A percentile compares a stretch with the other conserved stretches of the same genome.
phyloP scores from a whole-genome alignment of 345 rosid genomes.

The Arabis hirsuta region DNA sequence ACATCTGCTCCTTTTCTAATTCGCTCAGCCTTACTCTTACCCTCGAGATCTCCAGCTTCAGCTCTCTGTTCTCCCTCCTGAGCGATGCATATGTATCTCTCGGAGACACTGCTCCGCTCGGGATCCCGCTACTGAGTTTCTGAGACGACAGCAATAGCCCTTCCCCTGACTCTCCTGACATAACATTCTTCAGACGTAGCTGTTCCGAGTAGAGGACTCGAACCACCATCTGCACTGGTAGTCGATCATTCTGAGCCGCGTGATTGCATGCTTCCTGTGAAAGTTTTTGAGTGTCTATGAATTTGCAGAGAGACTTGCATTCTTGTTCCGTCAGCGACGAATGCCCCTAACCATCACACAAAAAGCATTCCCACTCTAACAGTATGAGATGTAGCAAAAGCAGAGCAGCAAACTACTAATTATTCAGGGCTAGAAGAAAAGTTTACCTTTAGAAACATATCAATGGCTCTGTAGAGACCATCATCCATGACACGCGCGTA shows the following conservation, averaged over 20 bases:
- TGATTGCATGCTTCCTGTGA: conserved; percentile 46
- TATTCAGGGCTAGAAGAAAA: background rate
- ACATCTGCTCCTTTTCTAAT: conserved; percentile 82
- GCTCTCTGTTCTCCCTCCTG: conserved; percentile 92
- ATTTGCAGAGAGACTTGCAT: conserved; percentile 66
- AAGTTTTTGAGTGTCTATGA: conserved; percentile 59
- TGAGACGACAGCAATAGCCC: conserved; percentile 52
- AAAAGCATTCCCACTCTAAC: background rate
- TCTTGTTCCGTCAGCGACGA: conserved; percentile 66
- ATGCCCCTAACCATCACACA: conserved; percentile 55
- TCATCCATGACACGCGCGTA: conserved; percentile 81
- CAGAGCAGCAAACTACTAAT: background rate
- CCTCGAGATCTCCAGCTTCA: conserved; percentile 93
- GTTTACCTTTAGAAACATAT: conserved; percentile 78
- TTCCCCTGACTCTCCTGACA: conserved; percentile 69
- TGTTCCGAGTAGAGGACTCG: conserved; percentile 41
- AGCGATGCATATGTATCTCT: conserved; percentile 89
- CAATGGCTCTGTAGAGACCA: conserved; percentile 80
- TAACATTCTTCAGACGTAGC: conserved; percentile 61
- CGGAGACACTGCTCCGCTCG: conserved; percentile 88
- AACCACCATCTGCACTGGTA: conserved; percentile 43
- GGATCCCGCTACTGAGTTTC: conserved; percentile 53
- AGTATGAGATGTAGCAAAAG: background rate
- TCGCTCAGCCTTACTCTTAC: conserved; percentile 95
- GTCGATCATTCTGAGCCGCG: conserved; percentile 44